Conservation (phyloP, 257 asterid species). For the Fraxinus pennsylvanica region DNA sequence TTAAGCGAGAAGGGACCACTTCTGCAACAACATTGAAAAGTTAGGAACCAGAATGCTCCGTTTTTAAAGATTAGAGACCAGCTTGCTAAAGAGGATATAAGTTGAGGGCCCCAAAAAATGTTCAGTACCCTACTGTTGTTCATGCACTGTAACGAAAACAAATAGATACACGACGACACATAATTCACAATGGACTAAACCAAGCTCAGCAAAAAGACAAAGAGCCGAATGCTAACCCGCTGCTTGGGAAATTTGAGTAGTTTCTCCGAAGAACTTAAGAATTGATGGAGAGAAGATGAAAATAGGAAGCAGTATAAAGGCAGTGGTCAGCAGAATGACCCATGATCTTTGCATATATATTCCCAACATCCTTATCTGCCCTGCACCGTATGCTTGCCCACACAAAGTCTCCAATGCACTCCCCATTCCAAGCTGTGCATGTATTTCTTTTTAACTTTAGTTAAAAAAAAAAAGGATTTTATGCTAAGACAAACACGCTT, state of each 20-base stretch:
- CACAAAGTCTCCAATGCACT: slow-evolving; percentile 83
- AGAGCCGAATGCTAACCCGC: slow-evolving; percentile 48
- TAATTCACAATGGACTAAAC: not conserved
- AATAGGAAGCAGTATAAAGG: slow-evolving; percentile 52
- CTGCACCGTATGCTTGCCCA: slow-evolving; percentile 90
- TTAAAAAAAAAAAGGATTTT: too few species aligned
- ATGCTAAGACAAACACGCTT: too few species aligned
- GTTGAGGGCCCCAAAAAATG: not conserved
- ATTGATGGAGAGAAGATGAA: slow-evolving; percentile 70
- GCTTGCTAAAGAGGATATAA: not conserved
- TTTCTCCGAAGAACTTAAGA: slow-evolving; percentile 61
- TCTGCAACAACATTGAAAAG: not conserved
- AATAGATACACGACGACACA: not conserved
- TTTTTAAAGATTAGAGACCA: not conserved
- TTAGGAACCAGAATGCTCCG: not conserved
- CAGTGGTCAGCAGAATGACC: slow-evolving; percentile 61
- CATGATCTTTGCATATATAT: slow-evolving; percentile 86
- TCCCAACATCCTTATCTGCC: slow-evolving; percentile 72
- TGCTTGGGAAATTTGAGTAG: slow-evolving; percentile 56
- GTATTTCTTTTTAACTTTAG: not conserved
- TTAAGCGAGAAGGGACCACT: not conserved
- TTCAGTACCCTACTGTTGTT: not conserved
- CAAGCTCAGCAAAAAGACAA: not conserved
- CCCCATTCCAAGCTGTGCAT: slow-evolving; percentile 86
- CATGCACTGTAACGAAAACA: not conserved